phyloP scores from a whole-genome alignment of 345 rosid species.

The Abelmoschus esculentus region DNA sequence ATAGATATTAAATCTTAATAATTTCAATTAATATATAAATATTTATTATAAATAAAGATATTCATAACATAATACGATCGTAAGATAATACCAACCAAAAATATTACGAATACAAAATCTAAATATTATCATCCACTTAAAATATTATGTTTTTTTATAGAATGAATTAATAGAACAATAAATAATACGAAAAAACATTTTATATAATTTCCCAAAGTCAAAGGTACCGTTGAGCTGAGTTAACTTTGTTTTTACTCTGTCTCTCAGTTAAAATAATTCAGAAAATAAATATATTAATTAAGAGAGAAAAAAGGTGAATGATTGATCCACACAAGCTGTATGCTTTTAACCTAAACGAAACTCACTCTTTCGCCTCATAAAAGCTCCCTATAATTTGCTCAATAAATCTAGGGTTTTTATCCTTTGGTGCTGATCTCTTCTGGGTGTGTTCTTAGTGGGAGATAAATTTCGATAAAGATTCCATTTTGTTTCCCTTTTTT shows the following conservation, averaged over 20 bases:
- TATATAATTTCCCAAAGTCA: neutral
- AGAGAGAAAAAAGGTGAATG: neutral
- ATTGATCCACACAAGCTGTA: constrained; percentile 1
- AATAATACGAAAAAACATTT: neutral
- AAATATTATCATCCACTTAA: too few species aligned
- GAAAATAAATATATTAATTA: neutral
- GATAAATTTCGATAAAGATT: neutral
- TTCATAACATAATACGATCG: too few species aligned
- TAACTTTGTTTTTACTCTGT: neutral
- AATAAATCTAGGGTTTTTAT: constrained; percentile 12
- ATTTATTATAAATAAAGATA: too few species aligned
- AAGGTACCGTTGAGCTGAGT: neutral
- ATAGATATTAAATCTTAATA: too few species aligned
- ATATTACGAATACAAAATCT: too few species aligned
- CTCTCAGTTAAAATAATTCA: neutral
- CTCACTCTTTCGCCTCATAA: neutral
- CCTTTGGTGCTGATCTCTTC: neutral
- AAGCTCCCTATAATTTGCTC: neutral
- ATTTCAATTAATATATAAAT: too few species aligned
- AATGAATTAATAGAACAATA: too few species aligned
- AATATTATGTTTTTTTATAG: too few species aligned
- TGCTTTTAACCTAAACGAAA: constrained; percentile 1
- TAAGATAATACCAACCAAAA: too few species aligned
- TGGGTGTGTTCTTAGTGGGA: neutral
- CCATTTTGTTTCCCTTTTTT: neutral